Base-by-base conservation (phyloP, 2,329 filamentous ascomycete species). In the Fusarium bulbicola region DNA sequence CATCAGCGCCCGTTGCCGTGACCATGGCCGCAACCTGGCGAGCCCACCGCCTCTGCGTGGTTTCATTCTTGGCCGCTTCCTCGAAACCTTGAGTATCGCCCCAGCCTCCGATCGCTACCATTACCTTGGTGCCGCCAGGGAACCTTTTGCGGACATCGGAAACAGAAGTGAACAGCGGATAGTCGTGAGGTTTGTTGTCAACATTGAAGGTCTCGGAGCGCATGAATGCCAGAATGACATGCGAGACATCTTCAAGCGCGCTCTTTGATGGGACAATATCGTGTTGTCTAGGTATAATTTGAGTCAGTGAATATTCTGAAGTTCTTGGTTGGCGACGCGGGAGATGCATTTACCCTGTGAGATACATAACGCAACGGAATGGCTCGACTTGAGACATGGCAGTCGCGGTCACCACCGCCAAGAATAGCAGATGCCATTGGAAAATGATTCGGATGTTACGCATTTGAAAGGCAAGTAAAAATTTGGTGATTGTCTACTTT, bases 61-160 rank as follows among this genome's bases (percentile, higher is more conserved):
- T 74, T 2, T 87, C 84, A 7, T 85, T 85, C 57, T 83, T 85
- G 4, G 90, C 89, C 1, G 87, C 91, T 15, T 79, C 79, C 1
- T 87, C 86, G 76, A 93, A 94, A 0, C 91, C 92, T 12, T 80
- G 79, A 1, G 87, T 90, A 67, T 93, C 91, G 1, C 92, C 92
- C 92, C 92, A 95, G 59, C 92, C 92, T 16, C 92, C 92, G 70
- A 95, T 89, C 26, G 92, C 92, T 42, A 94, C 86, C 83, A 92
- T 87, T 28, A 94, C 81, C 73, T 92, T 91, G 26, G 91, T 90
- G 32, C 84, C 84, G 0, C 81, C 66, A 12, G 81, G 80, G 67
- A 91, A 90, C 60, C 84, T 81, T 24, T 77, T 65, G 9, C 89
- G 87, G 20, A 86, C 83, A 18, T 84, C 78, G 7, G 79, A 76